These are phyloP conservation scores for Prunus campanulata DNA, from an alignment of 306 rosid genomes.

Conservation along the genomic window DNA sequence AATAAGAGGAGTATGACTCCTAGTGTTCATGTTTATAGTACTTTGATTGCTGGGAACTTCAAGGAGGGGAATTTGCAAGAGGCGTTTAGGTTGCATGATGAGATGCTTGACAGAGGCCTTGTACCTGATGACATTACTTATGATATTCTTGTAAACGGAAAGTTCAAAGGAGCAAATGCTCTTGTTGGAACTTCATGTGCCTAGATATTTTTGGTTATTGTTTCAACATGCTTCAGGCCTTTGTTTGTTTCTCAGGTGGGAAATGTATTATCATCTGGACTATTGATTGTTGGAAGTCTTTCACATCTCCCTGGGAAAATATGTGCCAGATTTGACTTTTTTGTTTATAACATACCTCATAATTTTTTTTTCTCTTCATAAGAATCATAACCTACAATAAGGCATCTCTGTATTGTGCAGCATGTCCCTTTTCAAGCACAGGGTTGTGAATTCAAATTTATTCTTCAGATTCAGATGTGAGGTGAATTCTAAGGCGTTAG, in stretches of 20 bases:
- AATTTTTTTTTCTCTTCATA: not conserved
- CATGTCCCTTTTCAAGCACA: not conserved
- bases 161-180: slow-evolving; percentile 35
- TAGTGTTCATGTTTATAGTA: slow-evolving; percentile 57
- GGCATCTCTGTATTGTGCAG: not conserved
- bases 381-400: not conserved
- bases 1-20: slow-evolving; percentile 40
- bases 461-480: not conserved
- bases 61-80: slow-evolving; percentile 66
- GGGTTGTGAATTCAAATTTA: not conserved
- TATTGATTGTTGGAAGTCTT: not conserved
- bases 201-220: not conserved
- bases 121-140: slow-evolving; percentile 57
- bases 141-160: slow-evolving; percentile 68
- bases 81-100: slow-evolving; percentile 74
- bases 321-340: not conserved
- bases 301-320: not conserved
- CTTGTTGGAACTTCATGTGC: slow-evolving; percentile 14
- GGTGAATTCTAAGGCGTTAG: not conserved
- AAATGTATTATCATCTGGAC: not conserved
- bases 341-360: not conserved
- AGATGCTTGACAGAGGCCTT: slow-evolving; percentile 83
- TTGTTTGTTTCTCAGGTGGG: not conserved
- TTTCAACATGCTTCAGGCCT: slow-evolving; percentile 3
- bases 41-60: slow-evolving; percentile 64